Evolutionary conservation across 1,284 basidiomycete genomes (phyloP), one percentile per base, ranked within the genome.

Genomic region (Chalciporus sp.): DNA sequence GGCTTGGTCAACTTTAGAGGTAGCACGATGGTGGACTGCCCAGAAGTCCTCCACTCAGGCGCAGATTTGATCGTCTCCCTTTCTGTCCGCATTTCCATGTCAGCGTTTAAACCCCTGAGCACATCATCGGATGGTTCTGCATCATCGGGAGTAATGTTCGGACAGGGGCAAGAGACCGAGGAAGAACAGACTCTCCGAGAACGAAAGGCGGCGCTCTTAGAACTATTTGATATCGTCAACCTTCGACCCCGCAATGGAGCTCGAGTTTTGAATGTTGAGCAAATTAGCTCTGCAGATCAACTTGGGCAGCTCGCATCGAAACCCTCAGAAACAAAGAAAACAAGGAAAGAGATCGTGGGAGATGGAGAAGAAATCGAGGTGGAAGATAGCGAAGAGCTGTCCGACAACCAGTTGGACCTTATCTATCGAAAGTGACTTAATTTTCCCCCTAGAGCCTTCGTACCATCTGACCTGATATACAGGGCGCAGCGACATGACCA

Each of bases 401-500:
- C 85, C 9, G 86, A 88, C 45, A 85, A 86, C 62, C 88, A 94
- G 61, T 71, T 95, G 39, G 83, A 91, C 59, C 71, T 84, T 49
- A 95, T 95, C 45, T 95, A 94, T 65, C 83, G 84, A 65, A 89
- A 84, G 92, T 92, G 17, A 52, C 19, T 4, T 64, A 39, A 50
- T 29, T 43, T 33, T 35, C 40, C 37, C 43, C 5, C 49, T n/a
- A 42, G 45, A n/a, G 42, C 29, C 28, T 20, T 42, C 23, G 16
- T 39, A 29, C 10, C 28, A 14, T 50, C 47, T 56, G 7, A 69
- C 44, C 17, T 10, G 40, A 51, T 42, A 42, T 58, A 47, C 59
- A 95, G 94, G 66, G 95, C 95, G 0, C 91, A 94, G 64, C 81
- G 83, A 61, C 83, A 92, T 57, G 95, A 97, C 67, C 81, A 76